Percentiles rank a stretch among this genome's conserved stretches.
Conservation (phyloP, 2,329 filamentous ascomycete genomes). For the Waltergamsia citrina region DNA sequence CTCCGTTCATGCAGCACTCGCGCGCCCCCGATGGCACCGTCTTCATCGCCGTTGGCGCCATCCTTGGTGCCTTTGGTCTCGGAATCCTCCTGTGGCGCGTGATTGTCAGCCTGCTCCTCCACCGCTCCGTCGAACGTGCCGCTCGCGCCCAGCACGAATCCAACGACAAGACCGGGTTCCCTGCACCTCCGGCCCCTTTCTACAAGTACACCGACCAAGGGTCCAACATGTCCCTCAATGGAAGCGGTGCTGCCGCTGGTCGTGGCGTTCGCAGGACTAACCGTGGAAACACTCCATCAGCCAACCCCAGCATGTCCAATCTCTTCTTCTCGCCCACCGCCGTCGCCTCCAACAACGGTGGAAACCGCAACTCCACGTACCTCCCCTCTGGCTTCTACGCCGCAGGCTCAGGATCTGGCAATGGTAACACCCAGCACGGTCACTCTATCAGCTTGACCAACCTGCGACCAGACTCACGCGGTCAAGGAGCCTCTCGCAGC, state of each 20-base stretch:
- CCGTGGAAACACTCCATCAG: slow-evolving; percentile 42
- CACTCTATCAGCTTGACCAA: slow-evolving; percentile 53
- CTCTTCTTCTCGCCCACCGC: slow-evolving; percentile 93
- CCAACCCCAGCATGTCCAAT: slow-evolving; percentile 54
- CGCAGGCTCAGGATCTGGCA: slow-evolving; percentile 45
- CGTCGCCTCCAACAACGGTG: slow-evolving; percentile 47
- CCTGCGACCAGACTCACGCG: slow-evolving; percentile 48
- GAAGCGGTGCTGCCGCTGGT: slow-evolving; percentile 29
- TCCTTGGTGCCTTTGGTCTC: slow-evolving; percentile 72
- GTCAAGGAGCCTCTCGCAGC: slow-evolving; percentile 29
- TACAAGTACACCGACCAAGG: slow-evolving; percentile 56
- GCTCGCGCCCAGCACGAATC: slow-evolving; percentile 61
- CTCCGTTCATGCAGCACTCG: slow-evolving; percentile 87
- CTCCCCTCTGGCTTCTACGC: slow-evolving; percentile 89
- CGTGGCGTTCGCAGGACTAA: slow-evolving; percentile 41
- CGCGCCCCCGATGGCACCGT: slow-evolving; percentile 83
- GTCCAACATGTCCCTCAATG: slow-evolving; percentile 39
- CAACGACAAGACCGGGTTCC: slow-evolving; percentile 52
- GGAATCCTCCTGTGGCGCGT: slow-evolving; percentile 82
- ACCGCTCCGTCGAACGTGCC: slow-evolving; percentile 81
- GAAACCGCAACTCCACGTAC: slow-evolving; percentile 66
- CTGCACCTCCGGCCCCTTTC: slow-evolving; percentile 45
- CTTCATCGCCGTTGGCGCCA: slow-evolving; percentile 88
- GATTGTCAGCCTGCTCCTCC: slow-evolving; percentile 81
- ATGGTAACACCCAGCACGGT: slow-evolving; percentile 32